A percentile compares a stretch with the other conserved stretches of the same genome.
These are phyloP conservation scores for Pseudonitzschia delicatissima DNA, from an alignment of 108 stramenopile genomes.

Conservation along the genomic window DNA sequence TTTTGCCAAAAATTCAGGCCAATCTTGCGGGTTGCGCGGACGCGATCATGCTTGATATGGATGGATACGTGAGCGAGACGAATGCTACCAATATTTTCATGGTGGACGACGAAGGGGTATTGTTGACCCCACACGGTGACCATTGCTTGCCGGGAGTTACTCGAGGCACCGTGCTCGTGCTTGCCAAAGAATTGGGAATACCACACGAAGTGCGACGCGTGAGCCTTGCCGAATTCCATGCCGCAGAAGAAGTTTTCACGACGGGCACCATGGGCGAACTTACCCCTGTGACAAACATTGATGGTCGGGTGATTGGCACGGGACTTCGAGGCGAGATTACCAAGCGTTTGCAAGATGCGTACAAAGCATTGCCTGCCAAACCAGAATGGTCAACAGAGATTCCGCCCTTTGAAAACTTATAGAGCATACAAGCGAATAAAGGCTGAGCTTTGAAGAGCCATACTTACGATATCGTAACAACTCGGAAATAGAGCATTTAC, in stretches of 20 bases:
- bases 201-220: slow-evolving; percentile 64
- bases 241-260: slow-evolving; percentile 90
- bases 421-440: no score
- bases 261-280: slow-evolving; percentile 94
- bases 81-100: slow-evolving; percentile 95
- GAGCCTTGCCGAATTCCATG: slow-evolving; percentile 81
- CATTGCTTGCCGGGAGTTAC: slow-evolving; percentile 91
- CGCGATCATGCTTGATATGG: slow-evolving; percentile 90
- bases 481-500: no score
- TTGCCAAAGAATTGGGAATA: slow-evolving; percentile 70
- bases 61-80: slow-evolving; percentile 89
- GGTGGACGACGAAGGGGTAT: slow-evolving; percentile 68
- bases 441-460: no score
- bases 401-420: slow-evolving; percentile 34
- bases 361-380: slow-evolving; percentile 56
- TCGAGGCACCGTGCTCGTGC: slow-evolving; percentile 64
- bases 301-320: slow-evolving; percentile 80
- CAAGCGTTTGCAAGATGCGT: slow-evolving; percentile 67
- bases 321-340: slow-evolving; percentile 62
- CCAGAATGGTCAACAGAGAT: slow-evolving; percentile 52
- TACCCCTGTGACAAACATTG: slow-evolving; percentile 87
- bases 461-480: no score
- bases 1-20: slow-evolving; percentile 93
- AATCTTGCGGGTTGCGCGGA: slow-evolving; percentile 86
- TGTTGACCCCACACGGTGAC: slow-evolving; percentile 84